phyloP scores from a whole-genome alignment of 2,329 filamentous ascomycete genomes.

The Lecanicillium sp. region DNA sequence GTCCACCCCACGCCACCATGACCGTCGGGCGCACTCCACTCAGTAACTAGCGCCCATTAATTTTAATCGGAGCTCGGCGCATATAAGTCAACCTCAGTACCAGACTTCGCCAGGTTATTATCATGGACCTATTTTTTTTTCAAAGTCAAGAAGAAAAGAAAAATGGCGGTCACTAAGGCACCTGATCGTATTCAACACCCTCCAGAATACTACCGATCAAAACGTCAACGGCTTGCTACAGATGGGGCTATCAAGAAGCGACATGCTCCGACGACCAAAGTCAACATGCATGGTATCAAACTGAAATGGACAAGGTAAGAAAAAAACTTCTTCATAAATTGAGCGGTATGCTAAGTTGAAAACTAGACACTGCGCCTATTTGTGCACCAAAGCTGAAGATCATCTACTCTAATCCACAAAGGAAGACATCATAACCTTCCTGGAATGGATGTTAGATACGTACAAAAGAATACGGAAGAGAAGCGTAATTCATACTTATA shows the following conservation, averaged over 20 bases:
- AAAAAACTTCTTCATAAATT: not conserved
- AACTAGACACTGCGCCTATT: not conserved
- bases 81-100: slow-evolving; percentile 6
- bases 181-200: not conserved
- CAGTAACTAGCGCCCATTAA: slow-evolving; percentile 8
- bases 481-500: not conserved
- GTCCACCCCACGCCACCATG: slow-evolving; percentile 1
- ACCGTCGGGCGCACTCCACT: not conserved
- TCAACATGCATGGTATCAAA: slow-evolving; percentile 4
- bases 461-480: slow-evolving; percentile 1
- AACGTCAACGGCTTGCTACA: slow-evolving; percentile 1
- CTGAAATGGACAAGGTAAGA: slow-evolving; percentile 1
- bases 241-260: slow-evolving; percentile 2
- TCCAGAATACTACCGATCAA: slow-evolving; percentile 3
- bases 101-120: not conserved
- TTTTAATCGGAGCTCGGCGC: slow-evolving; percentile 7
- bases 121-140: not conserved
- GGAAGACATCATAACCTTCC: slow-evolving; percentile 1
- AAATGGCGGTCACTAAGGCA: not conserved
- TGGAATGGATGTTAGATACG: not conserved
- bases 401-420: not conserved
- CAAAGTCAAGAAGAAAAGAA: not conserved
- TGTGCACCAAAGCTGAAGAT: not conserved
- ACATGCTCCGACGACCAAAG: not conserved
- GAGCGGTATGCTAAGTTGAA: not conserved